Evolutionary conservation across 441 rosid species (phyloP).

Genomic region (Macaranga tanarius): DNA sequence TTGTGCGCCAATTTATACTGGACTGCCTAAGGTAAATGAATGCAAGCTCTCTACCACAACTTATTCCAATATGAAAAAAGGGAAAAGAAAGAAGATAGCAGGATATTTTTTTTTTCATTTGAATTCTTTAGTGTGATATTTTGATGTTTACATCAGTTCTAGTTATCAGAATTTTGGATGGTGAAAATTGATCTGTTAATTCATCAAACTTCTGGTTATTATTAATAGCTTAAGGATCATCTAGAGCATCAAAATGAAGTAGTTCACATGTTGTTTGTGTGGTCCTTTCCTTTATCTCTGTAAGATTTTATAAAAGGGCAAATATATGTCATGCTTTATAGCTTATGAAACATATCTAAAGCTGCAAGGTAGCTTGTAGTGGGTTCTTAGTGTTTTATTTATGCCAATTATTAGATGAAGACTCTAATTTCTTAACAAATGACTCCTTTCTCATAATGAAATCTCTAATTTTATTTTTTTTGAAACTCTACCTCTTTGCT

Average conservation of each 20-base stretch:
- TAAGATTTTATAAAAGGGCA: too few species aligned
- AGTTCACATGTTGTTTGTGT: too few species aligned
- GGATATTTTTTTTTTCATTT: background rate
- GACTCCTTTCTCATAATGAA: too few species aligned
- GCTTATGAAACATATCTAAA: too few species aligned
- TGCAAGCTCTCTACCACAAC: constrained; percentile 6
- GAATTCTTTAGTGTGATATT: background rate
- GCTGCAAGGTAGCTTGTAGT: too few species aligned
- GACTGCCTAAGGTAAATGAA: constrained; percentile 79
- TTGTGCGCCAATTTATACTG: constrained; percentile 83
- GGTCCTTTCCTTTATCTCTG: too few species aligned
- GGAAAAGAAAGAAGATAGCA: background rate
- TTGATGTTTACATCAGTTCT: background rate
- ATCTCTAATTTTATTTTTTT: background rate
- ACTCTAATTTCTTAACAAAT: too few species aligned
- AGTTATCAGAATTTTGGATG: background rate
- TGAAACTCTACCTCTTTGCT: constrained; percentile 5
- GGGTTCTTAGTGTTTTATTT: too few species aligned
- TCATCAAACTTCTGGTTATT: background rate
- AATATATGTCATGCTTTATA: too few species aligned
- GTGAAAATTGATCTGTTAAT: background rate
- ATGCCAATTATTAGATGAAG: too few species aligned
- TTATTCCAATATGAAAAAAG: background rate
- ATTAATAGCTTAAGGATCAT: too few species aligned
- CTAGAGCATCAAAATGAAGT: too few species aligned